These are phyloP conservation scores for Forsythia suspensa DNA, from an alignment of 257 asterid genomes.

Conservation along the genomic window DNA sequence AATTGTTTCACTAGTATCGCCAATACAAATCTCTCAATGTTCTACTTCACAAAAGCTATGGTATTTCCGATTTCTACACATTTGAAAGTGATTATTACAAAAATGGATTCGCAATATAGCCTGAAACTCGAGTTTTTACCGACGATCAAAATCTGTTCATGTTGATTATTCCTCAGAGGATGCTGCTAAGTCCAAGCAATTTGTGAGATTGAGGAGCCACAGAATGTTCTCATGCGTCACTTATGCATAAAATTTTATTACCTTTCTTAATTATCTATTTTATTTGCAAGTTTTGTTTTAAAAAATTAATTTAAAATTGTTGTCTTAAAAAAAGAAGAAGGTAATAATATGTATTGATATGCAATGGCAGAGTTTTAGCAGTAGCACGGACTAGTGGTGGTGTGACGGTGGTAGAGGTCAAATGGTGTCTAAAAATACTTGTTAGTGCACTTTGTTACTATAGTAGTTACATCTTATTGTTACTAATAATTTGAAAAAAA, in stretches of 20 bases:
- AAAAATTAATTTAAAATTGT: background rate
- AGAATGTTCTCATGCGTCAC: slow-evolving; percentile 57
- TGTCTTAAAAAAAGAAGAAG: background rate
- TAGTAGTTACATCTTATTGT: too few species aligned
- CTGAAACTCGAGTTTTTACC: background rate
- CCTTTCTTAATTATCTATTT: background rate
- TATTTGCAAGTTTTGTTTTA: background rate
- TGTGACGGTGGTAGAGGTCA: too few species aligned
- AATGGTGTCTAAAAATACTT: too few species aligned
- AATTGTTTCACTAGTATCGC: background rate
- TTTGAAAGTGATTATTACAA: background rate
- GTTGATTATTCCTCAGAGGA: background rate
- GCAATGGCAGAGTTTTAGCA: too few species aligned
- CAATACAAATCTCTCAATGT: slow-evolving; percentile 21
- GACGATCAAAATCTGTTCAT: slow-evolving; percentile 5
- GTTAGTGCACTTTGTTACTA: too few species aligned
- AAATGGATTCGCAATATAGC: background rate
- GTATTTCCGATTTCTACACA: too few species aligned
- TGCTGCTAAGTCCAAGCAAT: slow-evolving; percentile 32
- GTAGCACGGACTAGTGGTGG: too few species aligned
- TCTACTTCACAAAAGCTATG: background rate
- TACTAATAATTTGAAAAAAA: too few species aligned
- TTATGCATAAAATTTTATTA: slow-evolving; percentile 22
- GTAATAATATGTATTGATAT: too few species aligned
- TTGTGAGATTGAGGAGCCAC: slow-evolving; percentile 53